Conservation (phyloP, 192 early-diverging fungal species). For the Cladochytrium replicatum region DNA sequence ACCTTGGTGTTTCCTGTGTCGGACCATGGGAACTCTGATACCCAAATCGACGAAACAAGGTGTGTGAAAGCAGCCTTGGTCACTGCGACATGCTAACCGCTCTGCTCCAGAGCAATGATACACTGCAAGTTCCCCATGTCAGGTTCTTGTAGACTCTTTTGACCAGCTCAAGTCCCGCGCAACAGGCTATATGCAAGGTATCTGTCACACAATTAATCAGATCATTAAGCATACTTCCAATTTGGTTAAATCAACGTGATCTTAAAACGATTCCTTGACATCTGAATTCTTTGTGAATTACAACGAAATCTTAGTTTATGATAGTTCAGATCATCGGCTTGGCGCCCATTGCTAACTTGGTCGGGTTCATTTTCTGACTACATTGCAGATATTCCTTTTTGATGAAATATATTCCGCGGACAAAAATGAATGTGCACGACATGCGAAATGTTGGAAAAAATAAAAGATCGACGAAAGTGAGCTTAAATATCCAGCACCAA, state of each 20-base stretch:
- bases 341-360: no score
- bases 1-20: constrained; percentile 79
- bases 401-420: no score
- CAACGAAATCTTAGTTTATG: no score
- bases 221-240: no score
- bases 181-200: constrained; percentile 72
- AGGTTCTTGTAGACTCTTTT: constrained; percentile 92
- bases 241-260: constrained; percentile 85
- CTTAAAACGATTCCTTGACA: constrained; percentile 89
- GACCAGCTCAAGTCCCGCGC: constrained; percentile 86
- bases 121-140: constrained; percentile 83
- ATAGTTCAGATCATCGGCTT: no score
- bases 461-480: no score
- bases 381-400: no score
- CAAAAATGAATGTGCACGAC: no score
- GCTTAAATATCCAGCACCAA: no score
- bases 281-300: constrained; percentile 34
- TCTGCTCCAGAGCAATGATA: constrained; percentile 46
- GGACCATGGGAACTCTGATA: constrained; percentile 45
- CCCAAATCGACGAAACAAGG: constrained; percentile 65
- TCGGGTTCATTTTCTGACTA: no score
- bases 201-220: neutral
- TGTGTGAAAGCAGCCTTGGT: neutral
- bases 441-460: no score
- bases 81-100: constrained; percentile 1